Percentiles rank a stretch among this genome's conserved stretches.
Conservation (phyloP, 139 green algal genomes). For the Coccomyxa sp. region DNA sequence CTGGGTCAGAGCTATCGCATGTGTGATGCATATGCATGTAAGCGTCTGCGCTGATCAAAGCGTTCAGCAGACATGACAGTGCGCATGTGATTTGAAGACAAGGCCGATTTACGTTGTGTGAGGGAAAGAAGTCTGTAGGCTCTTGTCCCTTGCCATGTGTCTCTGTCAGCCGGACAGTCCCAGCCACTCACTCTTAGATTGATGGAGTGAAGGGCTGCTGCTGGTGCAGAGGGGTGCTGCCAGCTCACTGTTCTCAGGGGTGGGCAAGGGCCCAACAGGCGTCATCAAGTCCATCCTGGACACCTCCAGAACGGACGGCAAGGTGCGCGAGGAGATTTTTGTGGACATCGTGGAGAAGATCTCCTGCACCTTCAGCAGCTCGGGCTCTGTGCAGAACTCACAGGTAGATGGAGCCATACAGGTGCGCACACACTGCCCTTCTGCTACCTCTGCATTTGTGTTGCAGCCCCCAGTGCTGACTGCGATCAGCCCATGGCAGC, state of each 20-base stretch:
- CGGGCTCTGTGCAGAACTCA: slow-evolving; percentile 69
- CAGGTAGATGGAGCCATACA: slow-evolving; percentile 87
- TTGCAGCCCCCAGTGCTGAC: not conserved
- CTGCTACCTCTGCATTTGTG: not conserved
- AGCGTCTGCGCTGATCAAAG: too few species aligned
- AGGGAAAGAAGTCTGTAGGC: too few species aligned
- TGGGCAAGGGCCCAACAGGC: slow-evolving; percentile 65
- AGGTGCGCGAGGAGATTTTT: slow-evolving; percentile 90
- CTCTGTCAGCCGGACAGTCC: too few species aligned
- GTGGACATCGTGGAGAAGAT: slow-evolving; percentile 97
- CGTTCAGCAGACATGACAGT: too few species aligned
- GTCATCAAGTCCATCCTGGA: slow-evolving; percentile 88
- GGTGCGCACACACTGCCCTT: slow-evolving; percentile 27
- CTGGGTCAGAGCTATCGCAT: too few species aligned
- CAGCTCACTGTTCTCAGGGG: slow-evolving; percentile 21
- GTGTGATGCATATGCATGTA: too few species aligned
- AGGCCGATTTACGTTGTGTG: too few species aligned
- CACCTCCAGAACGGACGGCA: slow-evolving; percentile 64
- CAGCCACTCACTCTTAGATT: too few species aligned
- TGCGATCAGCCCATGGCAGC: not conserved
- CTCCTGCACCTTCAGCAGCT: slow-evolving; percentile 84
- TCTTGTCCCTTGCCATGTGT: too few species aligned
- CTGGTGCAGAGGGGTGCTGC: slow-evolving; percentile 6
- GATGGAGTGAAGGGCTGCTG: too few species aligned
- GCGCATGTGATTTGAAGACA: too few species aligned